Percentiles rank a stretch among this genome's conserved stretches.
Conservation (phyloP, 2,329 filamentous ascomycete species). For the Claviceps monticola region DNA sequence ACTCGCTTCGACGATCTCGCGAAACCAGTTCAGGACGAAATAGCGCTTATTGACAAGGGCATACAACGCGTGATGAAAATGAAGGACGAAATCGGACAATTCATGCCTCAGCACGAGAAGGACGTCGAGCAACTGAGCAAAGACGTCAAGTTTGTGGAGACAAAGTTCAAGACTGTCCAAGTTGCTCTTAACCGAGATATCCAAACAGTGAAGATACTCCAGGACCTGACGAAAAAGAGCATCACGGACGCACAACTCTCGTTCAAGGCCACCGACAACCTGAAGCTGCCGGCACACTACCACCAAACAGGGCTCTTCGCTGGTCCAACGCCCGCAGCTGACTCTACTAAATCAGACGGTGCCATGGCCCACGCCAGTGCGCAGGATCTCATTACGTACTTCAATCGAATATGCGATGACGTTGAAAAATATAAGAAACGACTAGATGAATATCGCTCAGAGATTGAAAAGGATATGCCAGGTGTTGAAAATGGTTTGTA, state of each 20-base stretch:
- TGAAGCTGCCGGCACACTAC: slow-evolving; percentile 51
- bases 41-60: slow-evolving; percentile 63
- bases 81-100: slow-evolving; percentile 62
- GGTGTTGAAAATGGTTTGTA: slow-evolving; percentile 33
- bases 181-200: slow-evolving; percentile 40
- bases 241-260: slow-evolving; percentile 56
- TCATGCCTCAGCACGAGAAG: slow-evolving; percentile 41
- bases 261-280: slow-evolving; percentile 61
- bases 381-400: slow-evolving; percentile 30
- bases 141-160: slow-evolving; percentile 35
- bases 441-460: slow-evolving; percentile 29
- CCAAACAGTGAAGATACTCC: slow-evolving; percentile 48
- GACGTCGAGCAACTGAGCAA: slow-evolving; percentile 33
- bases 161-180: slow-evolving; percentile 31
- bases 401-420: slow-evolving; percentile 29
- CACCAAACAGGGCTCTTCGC: slow-evolving; percentile 33
- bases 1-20: slow-evolving; percentile 86
- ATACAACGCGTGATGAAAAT: slow-evolving; percentile 70
- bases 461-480: slow-evolving; percentile 34
- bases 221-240: slow-evolving; percentile 45
- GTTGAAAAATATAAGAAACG: slow-evolving; percentile 29
- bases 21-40: slow-evolving; percentile 64
- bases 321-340: slow-evolving; percentile 15
- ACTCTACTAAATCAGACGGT: slow-evolving; percentile 18
- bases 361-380: slow-evolving; percentile 23